phyloP scores from a whole-genome alignment of 202 grass and related monocot species.

The Setaria viridis region DNA sequence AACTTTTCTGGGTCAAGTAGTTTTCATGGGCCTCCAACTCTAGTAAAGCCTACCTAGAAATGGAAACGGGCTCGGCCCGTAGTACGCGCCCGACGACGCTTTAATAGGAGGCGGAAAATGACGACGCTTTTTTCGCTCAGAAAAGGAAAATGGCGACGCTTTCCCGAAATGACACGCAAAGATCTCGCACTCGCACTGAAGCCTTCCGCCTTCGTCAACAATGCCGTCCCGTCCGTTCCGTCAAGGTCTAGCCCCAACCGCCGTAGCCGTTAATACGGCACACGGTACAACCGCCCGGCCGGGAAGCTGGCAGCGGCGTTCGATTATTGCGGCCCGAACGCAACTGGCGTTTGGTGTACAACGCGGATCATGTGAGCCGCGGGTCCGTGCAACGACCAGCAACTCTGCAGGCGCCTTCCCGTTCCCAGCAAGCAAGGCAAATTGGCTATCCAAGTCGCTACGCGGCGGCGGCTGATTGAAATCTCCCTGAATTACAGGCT shows the following conservation, averaged over 20 bases:
- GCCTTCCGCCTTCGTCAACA: neutral
- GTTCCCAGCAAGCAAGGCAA: neutral
- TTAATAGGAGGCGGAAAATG: too few species aligned
- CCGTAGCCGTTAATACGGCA: slow-evolving; percentile 4
- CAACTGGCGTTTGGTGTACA: neutral
- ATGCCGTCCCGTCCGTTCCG: neutral
- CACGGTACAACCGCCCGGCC: neutral
- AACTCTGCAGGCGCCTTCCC: neutral
- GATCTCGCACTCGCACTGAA: neutral
- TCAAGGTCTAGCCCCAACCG: neutral
- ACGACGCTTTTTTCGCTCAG: too few species aligned
- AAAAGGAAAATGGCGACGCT: too few species aligned
- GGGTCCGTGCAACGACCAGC: neutral
- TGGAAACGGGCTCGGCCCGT: too few species aligned
- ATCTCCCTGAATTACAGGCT: neutral
- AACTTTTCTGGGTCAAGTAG: neutral
- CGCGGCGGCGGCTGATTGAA: too few species aligned
- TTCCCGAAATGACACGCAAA: neutral
- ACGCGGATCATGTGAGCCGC: neutral
- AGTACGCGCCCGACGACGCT: too few species aligned
- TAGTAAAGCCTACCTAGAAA: neutral
- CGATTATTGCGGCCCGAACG: slow-evolving; percentile 6
- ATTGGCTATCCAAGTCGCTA: neutral
- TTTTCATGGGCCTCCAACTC: neutral
- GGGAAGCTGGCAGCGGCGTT: neutral